These are phyloP conservation scores for Gossypium lobatum DNA, from an alignment of 441 rosid genomes.

Conservation along the genomic window DNA sequence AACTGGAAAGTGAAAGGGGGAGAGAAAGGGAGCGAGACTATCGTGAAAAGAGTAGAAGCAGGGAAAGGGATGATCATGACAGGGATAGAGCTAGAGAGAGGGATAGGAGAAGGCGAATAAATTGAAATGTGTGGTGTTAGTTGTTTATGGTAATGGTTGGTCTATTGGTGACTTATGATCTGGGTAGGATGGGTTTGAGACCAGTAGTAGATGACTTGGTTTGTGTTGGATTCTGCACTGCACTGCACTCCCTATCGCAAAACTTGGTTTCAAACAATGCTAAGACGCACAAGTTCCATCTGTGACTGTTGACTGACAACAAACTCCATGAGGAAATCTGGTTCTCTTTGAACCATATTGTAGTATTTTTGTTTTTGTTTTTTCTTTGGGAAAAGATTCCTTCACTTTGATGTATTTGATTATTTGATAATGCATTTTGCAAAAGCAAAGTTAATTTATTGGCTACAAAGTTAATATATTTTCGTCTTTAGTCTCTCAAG, in stretches of 20 bases:
- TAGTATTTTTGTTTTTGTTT: background rate
- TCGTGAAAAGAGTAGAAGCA: constrained; percentile 83
- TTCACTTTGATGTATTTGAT: background rate
- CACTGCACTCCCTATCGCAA: background rate
- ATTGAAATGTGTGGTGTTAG: constrained; percentile 24
- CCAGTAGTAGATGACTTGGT: background rate
- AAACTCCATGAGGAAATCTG: background rate
- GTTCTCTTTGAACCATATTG: constrained; percentile 6
- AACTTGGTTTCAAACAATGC: background rate
- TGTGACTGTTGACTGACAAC: background rate
- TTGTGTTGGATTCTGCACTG: background rate
- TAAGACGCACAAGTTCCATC: background rate
- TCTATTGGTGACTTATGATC: background rate
- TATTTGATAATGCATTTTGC: background rate
- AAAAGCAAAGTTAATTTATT: background rate
- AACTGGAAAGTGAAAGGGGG: constrained; percentile 42
- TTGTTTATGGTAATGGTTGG: background rate
- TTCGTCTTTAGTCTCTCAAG: background rate
- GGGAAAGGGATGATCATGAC: constrained; percentile 75
- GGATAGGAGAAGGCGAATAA: constrained; percentile 50
- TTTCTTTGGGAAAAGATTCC: background rate
- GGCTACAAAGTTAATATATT: background rate
- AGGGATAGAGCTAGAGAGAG: constrained; percentile 57
- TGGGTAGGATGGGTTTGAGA: constrained; percentile 5
- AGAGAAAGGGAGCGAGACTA: constrained; percentile 47